Percentiles rank a stretch among this genome's conserved stretches.
phyloP scores from a whole-genome alignment of 1,139 yeast species.

The Hemisphaericaspora xylanilytica region DNA sequence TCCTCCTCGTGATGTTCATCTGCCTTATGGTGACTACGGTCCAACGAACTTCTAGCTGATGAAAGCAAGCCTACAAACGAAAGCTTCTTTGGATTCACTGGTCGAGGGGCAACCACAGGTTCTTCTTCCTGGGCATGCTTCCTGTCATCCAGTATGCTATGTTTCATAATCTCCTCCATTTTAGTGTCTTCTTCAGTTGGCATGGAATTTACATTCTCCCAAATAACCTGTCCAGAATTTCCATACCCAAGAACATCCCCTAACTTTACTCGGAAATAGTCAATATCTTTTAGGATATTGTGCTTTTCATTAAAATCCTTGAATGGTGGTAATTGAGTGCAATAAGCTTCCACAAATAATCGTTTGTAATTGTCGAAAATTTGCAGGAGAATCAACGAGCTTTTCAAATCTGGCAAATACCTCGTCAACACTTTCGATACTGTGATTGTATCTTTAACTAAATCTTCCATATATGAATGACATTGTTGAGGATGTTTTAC shows the following conservation, averaged over 20 bases:
- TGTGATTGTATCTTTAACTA: slow-evolving; percentile 65
- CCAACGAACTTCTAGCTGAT: slow-evolving; percentile 11
- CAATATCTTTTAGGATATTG: slow-evolving; percentile 58
- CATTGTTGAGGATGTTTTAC: slow-evolving; percentile 42
- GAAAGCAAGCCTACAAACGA: slow-evolving; percentile 10
- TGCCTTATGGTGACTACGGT: slow-evolving; percentile 3
- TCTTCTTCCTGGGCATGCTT: slow-evolving; percentile 3
- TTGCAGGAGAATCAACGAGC: slow-evolving; percentile 49
- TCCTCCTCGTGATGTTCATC: background rate
- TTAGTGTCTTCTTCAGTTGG: slow-evolving; percentile 49
- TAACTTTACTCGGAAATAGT: slow-evolving; percentile 60
- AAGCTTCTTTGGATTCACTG: slow-evolving; percentile 2
- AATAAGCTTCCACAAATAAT: slow-evolving; percentile 52
- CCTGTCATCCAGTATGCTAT: slow-evolving; percentile 30
- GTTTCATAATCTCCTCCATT: slow-evolving; percentile 48
- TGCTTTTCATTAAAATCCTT: slow-evolving; percentile 55
- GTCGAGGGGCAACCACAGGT: background rate
- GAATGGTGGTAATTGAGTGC: slow-evolving; percentile 49
- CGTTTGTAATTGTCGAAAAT: slow-evolving; percentile 63
- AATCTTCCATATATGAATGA: slow-evolving; percentile 62
- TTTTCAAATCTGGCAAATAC: slow-evolving; percentile 54
- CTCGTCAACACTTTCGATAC: slow-evolving; percentile 60
- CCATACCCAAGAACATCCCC: slow-evolving; percentile 64
- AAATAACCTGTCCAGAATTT: slow-evolving; percentile 60
- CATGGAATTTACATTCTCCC: slow-evolving; percentile 62